These are phyloP conservation scores for Zizania palustris DNA, from an alignment of 202 grass and related monocot genomes.

Conservation along the genomic window DNA sequence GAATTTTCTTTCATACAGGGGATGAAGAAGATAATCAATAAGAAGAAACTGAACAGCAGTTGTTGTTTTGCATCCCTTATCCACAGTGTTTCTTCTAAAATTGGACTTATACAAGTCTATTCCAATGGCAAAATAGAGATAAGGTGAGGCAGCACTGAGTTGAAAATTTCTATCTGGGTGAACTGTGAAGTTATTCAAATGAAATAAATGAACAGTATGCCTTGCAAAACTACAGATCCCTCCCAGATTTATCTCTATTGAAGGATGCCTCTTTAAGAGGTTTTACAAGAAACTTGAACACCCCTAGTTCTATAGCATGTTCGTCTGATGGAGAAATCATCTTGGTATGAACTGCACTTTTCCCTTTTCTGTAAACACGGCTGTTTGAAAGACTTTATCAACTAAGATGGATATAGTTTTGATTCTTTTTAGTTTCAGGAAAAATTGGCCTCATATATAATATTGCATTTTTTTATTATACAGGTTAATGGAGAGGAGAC, in stretches of 20 bases:
- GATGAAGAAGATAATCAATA: conserved; percentile 75
- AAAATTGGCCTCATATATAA: neutral
- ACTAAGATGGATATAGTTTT: conserved; percentile 11
- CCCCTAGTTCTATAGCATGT: conserved; percentile 51
- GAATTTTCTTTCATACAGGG: conserved; percentile 47
- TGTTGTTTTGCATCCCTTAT: conserved; percentile 86
- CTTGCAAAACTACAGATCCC: conserved; percentile 70
- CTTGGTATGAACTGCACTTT: conserved; percentile 53
- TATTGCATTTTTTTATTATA: conserved; percentile 45
- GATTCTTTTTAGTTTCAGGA: neutral
- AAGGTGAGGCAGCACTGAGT: conserved; percentile 55
- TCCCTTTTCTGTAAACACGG: conserved; percentile 32
- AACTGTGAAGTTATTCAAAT: conserved; percentile 17
- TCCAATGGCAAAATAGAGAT: conserved; percentile 80
- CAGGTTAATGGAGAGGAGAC: conserved; percentile 80
- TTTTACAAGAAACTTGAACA: conserved; percentile 61
- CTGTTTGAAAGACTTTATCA: conserved; percentile 15
- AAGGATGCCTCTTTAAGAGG: conserved; percentile 71
- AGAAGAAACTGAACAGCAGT: conserved; percentile 70
- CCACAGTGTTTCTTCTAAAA: conserved; percentile 56
- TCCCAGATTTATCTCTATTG: conserved; percentile 83
- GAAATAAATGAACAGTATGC: conserved; percentile 22
- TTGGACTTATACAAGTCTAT: conserved; percentile 79
- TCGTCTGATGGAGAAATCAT: conserved; percentile 88
- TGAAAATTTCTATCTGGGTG: neutral